phyloP scores from a whole-genome alignment of 306 rosid genomes.

The Cyamopsis tetragonoloba region DNA sequence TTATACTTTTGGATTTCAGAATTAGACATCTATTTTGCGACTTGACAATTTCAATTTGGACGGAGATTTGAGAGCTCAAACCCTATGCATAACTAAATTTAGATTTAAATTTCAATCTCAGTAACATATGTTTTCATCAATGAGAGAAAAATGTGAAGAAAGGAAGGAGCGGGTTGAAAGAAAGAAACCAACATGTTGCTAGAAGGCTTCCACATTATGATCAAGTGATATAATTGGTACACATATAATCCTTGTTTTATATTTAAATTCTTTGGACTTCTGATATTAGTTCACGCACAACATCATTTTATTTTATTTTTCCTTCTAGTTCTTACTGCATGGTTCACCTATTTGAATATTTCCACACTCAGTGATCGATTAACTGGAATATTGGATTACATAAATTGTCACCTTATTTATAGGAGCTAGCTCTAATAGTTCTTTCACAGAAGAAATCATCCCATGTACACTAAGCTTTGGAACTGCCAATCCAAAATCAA shows the following conservation, averaged over 20 bases:
- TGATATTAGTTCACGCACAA: background rate
- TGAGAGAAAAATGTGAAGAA: background rate
- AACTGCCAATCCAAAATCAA: conserved; percentile 88
- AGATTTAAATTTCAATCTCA: background rate
- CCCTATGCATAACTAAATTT: background rate
- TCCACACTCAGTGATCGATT: background rate
- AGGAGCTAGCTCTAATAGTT: conserved; percentile 86
- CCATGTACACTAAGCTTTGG: conserved; percentile 93
- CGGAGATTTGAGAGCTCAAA: background rate
- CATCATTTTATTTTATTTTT: background rate
- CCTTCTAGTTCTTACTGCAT: background rate
- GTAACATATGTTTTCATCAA: background rate
- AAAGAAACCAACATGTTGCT: background rate
- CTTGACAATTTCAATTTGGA: background rate
- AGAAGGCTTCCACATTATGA: background rate
- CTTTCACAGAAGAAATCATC: conserved; percentile 79
- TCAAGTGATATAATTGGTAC: too few species aligned
- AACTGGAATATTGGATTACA: background rate
- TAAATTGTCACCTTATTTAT: conserved; percentile 55
- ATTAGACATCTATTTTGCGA: background rate
- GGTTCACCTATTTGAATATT: background rate
- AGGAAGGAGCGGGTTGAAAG: background rate
- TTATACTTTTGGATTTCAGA: background rate
- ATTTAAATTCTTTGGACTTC: background rate
- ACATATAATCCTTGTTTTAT: too few species aligned